phyloP scores from a whole-genome alignment of 2,329 filamentous ascomycete species.

The Epichloe aotearoae region DNA sequence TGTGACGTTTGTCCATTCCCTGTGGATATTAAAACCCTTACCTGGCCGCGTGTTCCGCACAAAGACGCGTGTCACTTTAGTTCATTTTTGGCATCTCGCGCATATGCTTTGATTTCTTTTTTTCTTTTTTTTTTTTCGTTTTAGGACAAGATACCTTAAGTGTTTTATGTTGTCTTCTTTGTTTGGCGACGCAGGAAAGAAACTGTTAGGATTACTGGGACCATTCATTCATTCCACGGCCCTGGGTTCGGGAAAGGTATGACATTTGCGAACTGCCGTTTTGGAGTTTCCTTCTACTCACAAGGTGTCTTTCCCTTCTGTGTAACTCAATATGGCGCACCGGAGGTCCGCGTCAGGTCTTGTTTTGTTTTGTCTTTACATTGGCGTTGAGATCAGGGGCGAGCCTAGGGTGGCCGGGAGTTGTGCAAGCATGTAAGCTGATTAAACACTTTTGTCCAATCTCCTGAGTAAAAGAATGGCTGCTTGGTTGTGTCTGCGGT shows the following conservation, averaged over 20 bases:
- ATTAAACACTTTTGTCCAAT: neutral
- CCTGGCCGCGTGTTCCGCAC: no score
- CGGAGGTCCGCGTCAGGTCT: neutral
- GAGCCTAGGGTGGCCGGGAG: neutral
- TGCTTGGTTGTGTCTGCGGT: no score
- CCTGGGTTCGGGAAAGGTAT: neutral
- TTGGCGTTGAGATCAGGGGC: neutral
- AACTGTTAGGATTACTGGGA: neutral
- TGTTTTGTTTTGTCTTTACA: neutral
- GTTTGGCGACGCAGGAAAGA: neutral
- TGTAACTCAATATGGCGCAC: neutral
- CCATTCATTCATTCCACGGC: neutral
- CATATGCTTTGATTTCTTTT: no score
- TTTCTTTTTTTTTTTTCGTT: no score
- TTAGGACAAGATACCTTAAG: no score
- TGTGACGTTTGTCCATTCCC: no score
- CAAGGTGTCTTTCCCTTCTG: neutral
- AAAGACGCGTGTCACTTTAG: no score
- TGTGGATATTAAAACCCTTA: no score
- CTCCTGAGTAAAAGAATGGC: neutral
- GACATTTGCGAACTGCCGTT: neutral
- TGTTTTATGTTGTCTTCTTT: neutral
- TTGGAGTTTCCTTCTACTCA: neutral
- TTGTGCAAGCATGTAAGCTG: neutral
- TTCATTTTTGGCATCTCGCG: no score